These are phyloP conservation scores for Trifolium pratense DNA, from an alignment of 306 rosid species.

Conservation along the genomic window DNA sequence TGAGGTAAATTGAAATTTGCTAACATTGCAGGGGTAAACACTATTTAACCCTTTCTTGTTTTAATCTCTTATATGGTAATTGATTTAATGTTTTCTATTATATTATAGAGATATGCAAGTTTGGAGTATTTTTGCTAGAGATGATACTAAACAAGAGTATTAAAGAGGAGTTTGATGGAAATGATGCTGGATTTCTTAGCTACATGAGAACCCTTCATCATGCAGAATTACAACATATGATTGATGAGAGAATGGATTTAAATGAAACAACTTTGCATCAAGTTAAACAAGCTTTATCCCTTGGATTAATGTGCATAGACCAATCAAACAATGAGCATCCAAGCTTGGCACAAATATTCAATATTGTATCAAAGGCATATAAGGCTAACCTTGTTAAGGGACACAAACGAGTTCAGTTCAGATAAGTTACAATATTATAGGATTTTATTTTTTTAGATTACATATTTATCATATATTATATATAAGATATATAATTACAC, in stretches of 20 bases:
- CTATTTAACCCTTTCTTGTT: too few species aligned
- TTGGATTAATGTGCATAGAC: slow-evolving; percentile 63
- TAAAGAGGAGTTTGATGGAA: slow-evolving; percentile 49
- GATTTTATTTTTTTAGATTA: slow-evolving; percentile 3
- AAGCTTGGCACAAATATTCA: slow-evolving; percentile 43
- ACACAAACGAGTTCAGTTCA: slow-evolving; percentile 36
- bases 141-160: slow-evolving; percentile 45
- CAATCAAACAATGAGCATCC: slow-evolving; percentile 46
- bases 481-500: too few species aligned
- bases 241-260: slow-evolving; percentile 57
- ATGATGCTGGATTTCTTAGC: slow-evolving; percentile 50
- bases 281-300: slow-evolving; percentile 45
- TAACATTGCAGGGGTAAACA: too few species aligned
- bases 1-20: too few species aligned
- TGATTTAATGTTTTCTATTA: slow-evolving; percentile 1
- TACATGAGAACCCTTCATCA: slow-evolving; percentile 52
- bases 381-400: slow-evolving; percentile 46
- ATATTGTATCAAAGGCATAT: slow-evolving; percentile 48
- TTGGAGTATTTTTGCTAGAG: slow-evolving; percentile 65
- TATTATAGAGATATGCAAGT: slow-evolving; percentile 54
- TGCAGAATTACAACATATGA: slow-evolving; percentile 45
- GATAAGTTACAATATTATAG: slow-evolving; percentile 7
- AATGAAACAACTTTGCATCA: slow-evolving; percentile 48
- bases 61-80: slow-evolving; percentile 14
- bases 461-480: too few species aligned